A percentile compares a stretch with the other conserved stretches of the same genome.
Evolutionary conservation across 1,284 basidiomycete genomes (phyloP).

Genomic region (Boletus hoseneyae): DNA sequence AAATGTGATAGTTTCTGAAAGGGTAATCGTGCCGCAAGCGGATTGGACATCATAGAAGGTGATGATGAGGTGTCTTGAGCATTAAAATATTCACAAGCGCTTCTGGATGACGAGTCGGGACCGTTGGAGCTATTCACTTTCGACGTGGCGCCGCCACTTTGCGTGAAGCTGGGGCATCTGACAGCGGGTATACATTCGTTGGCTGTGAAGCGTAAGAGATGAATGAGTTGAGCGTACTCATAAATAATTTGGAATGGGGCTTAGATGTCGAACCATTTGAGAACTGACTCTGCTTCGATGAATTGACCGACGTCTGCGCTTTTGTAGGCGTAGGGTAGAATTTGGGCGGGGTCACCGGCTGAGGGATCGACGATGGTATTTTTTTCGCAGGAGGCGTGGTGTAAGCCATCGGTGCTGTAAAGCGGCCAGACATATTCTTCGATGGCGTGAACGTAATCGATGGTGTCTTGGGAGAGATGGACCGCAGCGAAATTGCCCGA

Average conservation of each 20-base stretch:
- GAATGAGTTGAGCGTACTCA: constrained; percentile 57
- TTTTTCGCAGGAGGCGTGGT: constrained; percentile 48
- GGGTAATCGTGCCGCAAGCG: constrained; percentile 46
- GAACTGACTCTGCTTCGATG: constrained; percentile 31
- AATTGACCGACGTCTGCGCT: constrained; percentile 11
- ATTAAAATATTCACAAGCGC: constrained; percentile 25
- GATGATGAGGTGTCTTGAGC: constrained; percentile 33
- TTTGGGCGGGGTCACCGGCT: constrained; percentile 41
- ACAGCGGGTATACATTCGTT: constrained; percentile 34
- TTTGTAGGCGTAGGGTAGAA: constrained; percentile 19
- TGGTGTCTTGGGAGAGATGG: constrained; percentile 30
- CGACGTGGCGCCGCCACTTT: constrained; percentile 24
- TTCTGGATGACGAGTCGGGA: constrained; percentile 9
- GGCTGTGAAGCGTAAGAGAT: constrained; percentile 36
- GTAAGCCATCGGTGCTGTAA: constrained; percentile 18
- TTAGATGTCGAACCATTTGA: constrained; percentile 58
- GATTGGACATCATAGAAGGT: constrained; percentile 48
- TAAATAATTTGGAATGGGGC: constrained; percentile 39
- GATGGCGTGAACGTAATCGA: constrained; percentile 24
- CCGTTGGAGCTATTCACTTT: constrained; percentile 21
- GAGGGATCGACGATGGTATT: constrained; percentile 52
- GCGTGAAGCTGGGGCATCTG: constrained; percentile 25
- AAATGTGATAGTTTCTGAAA: constrained; percentile 52
- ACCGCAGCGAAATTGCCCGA: constrained; percentile 38
- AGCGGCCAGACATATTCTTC: constrained; percentile 22